These are phyloP conservation scores for Sarcodon aspratus DNA, from an alignment of 768 basidiomycete genomes.

Conservation along the genomic window DNA sequence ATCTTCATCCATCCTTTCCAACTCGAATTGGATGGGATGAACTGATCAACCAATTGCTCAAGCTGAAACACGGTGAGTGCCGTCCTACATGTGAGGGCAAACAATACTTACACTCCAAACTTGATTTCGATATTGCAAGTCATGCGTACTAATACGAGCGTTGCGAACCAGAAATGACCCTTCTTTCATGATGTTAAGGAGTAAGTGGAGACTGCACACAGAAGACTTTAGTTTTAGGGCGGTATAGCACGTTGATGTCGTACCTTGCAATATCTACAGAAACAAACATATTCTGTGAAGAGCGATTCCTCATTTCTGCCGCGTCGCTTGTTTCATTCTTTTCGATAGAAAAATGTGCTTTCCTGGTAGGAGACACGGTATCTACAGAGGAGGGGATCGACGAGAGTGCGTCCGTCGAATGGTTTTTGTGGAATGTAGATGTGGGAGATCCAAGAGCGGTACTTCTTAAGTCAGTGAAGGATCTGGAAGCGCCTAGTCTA, in stretches of 20 bases:
- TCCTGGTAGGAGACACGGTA: not conserved
- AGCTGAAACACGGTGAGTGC: conserved; percentile 32
- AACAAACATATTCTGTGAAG: conserved; percentile 76
- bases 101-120: conserved; percentile 60
- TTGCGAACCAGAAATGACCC: conserved; percentile 79
- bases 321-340: conserved; percentile 36
- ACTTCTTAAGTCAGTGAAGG: conserved; percentile 57
- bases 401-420: conserved; percentile 23
- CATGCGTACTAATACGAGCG: conserved; percentile 69
- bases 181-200: conserved; percentile 71
- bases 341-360: conserved; percentile 7
- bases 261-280: conserved; percentile 66
- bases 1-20: conserved; percentile 81
- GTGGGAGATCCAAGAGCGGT: conserved; percentile 19
- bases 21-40: conserved; percentile 65
- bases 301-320: conserved; percentile 73
- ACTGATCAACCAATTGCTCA: conserved; percentile 69
- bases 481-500: conserved; percentile 48
- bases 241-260: conserved; percentile 11
- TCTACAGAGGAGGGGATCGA: not conserved
- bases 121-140: conserved; percentile 72
- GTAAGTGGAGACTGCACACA: conserved; percentile 43
- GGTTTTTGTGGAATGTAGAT: conserved; percentile 22
- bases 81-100: not conserved
- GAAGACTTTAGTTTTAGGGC: conserved; percentile 7